Conservation (phyloP, 148 eudicot genomes). For the Cornus kousa region DNA sequence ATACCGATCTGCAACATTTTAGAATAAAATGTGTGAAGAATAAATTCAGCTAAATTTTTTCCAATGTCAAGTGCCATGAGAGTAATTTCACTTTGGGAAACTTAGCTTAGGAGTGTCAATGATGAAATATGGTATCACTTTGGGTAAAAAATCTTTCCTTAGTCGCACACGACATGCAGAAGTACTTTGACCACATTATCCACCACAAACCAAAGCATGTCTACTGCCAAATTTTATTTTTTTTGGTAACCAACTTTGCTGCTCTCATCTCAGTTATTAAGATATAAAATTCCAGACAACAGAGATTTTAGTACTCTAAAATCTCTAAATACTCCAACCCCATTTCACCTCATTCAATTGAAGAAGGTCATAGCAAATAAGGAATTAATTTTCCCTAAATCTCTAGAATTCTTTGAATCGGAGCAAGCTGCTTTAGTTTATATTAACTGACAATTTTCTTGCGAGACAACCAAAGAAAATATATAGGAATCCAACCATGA, state of each 20-base stretch:
- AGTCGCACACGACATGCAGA: no score
- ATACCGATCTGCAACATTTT: neutral
- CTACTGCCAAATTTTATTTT: no score
- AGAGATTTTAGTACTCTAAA: neutral
- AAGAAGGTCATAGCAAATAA: no score
- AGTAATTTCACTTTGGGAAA: neutral
- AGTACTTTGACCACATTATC: neutral
- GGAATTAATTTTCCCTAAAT: neutral
- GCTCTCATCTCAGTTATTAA: neutral
- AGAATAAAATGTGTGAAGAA: neutral
- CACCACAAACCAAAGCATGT: neutral
- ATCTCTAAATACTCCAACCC: neutral
- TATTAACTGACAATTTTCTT: neutral
- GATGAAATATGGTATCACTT: neutral
- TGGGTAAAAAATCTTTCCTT: neutral
- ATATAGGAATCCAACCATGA: neutral
- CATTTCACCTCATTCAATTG: neutral
- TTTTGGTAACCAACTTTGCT: neutral
- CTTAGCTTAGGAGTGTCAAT: neutral
- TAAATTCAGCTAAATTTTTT: no score
- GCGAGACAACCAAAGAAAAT: neutral
- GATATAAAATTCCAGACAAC: neutral
- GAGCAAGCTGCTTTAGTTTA: neutral
- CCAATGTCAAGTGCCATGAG: neutral
- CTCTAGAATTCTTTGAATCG: neutral